These are phyloP conservation scores for Euphorbia celastroides DNA, from an alignment of 441 rosid species.

Conservation along the genomic window DNA sequence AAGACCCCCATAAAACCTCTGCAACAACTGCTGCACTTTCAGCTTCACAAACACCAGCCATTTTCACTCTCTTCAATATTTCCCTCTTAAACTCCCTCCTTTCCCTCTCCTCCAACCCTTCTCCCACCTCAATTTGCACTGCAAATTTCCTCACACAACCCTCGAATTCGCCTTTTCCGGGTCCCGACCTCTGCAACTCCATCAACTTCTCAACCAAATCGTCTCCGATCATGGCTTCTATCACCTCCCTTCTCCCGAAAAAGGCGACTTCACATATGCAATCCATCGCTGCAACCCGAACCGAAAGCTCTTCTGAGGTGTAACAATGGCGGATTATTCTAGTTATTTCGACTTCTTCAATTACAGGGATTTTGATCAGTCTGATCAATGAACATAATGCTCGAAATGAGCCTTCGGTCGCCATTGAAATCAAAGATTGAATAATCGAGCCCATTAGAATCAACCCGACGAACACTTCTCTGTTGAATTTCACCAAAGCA, in stretches of 20 bases:
- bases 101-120: slow-evolving; percentile 36
- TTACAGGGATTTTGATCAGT: slow-evolving; percentile 35
- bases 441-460: slow-evolving; percentile 50
- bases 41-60: slow-evolving; percentile 40
- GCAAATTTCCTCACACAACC: slow-evolving; percentile 41
- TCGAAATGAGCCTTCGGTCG: slow-evolving; percentile 31
- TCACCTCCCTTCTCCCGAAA: slow-evolving; percentile 46
- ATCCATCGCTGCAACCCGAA: slow-evolving; percentile 27
- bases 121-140: slow-evolving; percentile 51
- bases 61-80: slow-evolving; percentile 39
- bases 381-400: slow-evolving; percentile 34
- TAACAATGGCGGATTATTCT: slow-evolving; percentile 28
- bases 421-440: slow-evolving; percentile 34
- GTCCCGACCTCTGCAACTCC: slow-evolving; percentile 37
- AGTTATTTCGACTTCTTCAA: slow-evolving; percentile 46
- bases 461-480: slow-evolving; percentile 53
- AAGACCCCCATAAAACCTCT: slow-evolving; percentile 56
- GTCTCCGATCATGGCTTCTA: slow-evolving; percentile 33
- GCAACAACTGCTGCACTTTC: slow-evolving; percentile 36
- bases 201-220: slow-evolving; percentile 39
- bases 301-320: slow-evolving; percentile 21
- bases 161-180: slow-evolving; percentile 21
- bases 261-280: slow-evolving; percentile 47
- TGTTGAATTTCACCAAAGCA: slow-evolving; percentile 42
- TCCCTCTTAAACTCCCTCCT: slow-evolving; percentile 36